Base-by-base conservation (phyloP, 2,329 filamentous ascomycete genomes). In the Apiospora arundinis region DNA sequence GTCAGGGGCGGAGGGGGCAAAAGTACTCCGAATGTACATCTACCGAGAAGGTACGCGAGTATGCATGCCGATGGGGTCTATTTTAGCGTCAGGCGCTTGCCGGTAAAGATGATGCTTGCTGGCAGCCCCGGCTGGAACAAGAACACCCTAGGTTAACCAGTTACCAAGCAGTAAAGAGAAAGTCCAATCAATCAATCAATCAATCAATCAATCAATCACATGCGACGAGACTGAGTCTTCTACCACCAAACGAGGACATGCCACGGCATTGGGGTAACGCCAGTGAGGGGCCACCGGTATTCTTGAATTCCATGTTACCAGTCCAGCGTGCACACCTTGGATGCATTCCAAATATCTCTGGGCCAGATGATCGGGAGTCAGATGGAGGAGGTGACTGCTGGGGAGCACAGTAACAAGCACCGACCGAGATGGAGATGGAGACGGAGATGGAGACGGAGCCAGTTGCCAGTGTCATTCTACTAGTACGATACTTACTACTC, bases 1-100 rank as follows among this genome's bases (percentile, higher is more conserved):
- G 28, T 63, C 37, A 18, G 56, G 56, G 37, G 56, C 56, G 56
- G 56, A 63, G 56, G 32, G 28, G 28, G 9, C 52, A 9, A 6
- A 63, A 21, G 56, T 63, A 63, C 56, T 63, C 56, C 28, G 32
- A 63, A 63, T 9, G 56, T 63, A 63, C 21, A n/a, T 18, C 32
- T 63, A 63, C 56, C 56, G 56, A 63, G 28, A 63, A 32, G 56
- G 56, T 63, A 63, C 56, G 56, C 56, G 56, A 63, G 8, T 18
- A 63, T n/a, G 56, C 56, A 63, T 40, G 56, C 12, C 32, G 56
- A 63, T 63, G 56, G 56, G n/a, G 56, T 63, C 32, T n/a, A 40
- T 63, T 40, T 23, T 63, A 63, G 56, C 56, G 56, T 40, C 32
- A 63, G 56, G 32, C 32, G 28, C 32, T 63, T 63, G 56, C 56